These are phyloP conservation scores for Aureobasidium sp. DNA, from an alignment of 2,329 filamentous ascomycete species.

Conservation along the genomic window DNA sequence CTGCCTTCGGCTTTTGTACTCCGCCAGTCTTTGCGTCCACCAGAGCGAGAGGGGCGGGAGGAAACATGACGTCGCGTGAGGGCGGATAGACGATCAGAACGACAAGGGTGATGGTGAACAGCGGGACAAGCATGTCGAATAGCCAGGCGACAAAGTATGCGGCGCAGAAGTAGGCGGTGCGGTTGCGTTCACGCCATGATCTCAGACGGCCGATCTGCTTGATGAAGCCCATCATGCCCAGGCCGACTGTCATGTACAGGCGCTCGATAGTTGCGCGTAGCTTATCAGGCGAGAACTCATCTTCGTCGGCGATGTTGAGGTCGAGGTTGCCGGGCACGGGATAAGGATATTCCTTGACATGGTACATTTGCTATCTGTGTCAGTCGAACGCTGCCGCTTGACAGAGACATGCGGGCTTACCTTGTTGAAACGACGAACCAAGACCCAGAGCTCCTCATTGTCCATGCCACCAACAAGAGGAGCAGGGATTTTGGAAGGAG, in stretches of 20 bases:
- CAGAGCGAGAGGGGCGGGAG: conserved; percentile 67
- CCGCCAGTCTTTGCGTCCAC: conserved; percentile 64
- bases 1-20: conserved; percentile 68
- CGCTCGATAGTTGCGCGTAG: conserved; percentile 69
- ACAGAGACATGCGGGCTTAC: conserved; percentile 28
- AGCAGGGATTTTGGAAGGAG: conserved; percentile 46
- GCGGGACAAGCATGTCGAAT: conserved; percentile 62
- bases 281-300: conserved; percentile 81
- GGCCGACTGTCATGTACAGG: conserved; percentile 71
- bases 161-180: conserved; percentile 61
- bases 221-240: conserved; percentile 56
- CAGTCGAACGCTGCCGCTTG: neutral
- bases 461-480: conserved; percentile 60
- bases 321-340: conserved; percentile 63
- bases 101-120: conserved; percentile 52
- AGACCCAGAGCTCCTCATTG: conserved; percentile 67
- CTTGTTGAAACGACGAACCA: conserved; percentile 69
- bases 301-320: conserved; percentile 72
- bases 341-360: conserved; percentile 60
- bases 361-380: conserved; percentile 51
- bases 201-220: conserved; percentile 72
- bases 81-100: conserved; percentile 59
- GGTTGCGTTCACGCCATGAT: conserved; percentile 67
- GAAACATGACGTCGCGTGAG: conserved; percentile 59
- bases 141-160: conserved; percentile 61